These are phyloP conservation scores for Paratinospora sagittata DNA, from an alignment of 164 flowering plant species.

Conservation along the genomic window DNA sequence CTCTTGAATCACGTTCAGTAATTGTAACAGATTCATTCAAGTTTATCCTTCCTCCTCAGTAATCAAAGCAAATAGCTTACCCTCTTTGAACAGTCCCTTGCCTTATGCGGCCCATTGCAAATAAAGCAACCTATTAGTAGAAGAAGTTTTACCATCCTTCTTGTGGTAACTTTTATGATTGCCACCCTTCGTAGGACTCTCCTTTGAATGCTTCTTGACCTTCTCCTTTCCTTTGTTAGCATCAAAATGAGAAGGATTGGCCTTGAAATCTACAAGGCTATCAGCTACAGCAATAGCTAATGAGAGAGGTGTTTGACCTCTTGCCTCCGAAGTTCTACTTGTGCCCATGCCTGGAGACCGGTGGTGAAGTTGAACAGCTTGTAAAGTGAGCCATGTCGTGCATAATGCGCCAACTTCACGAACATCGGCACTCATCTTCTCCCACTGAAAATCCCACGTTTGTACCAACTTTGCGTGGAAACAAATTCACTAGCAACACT, in stretches of 20 bases:
- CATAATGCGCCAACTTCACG: too few species aligned
- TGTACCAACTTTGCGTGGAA: too few species aligned
- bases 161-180: background rate
- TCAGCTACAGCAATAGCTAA: background rate
- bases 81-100: background rate
- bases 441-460: too few species aligned
- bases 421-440: too few species aligned
- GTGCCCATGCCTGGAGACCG: background rate
- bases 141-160: background rate
- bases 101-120: background rate
- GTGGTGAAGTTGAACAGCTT: background rate
- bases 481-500: too few species aligned
- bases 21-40: background rate
- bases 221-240: background rate
- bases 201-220: background rate
- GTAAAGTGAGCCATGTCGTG: background rate
- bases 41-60: background rate
- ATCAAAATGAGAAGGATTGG: background rate
- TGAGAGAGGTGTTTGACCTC: background rate
- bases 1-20: background rate
- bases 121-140: background rate
- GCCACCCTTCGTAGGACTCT: background rate
- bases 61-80: background rate
- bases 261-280: background rate
- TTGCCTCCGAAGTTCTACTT: background rate